These are phyloP conservation scores for Macroventuria anomochaeta DNA, from an alignment of 2,329 filamentous ascomycete species.

Conservation along the genomic window DNA sequence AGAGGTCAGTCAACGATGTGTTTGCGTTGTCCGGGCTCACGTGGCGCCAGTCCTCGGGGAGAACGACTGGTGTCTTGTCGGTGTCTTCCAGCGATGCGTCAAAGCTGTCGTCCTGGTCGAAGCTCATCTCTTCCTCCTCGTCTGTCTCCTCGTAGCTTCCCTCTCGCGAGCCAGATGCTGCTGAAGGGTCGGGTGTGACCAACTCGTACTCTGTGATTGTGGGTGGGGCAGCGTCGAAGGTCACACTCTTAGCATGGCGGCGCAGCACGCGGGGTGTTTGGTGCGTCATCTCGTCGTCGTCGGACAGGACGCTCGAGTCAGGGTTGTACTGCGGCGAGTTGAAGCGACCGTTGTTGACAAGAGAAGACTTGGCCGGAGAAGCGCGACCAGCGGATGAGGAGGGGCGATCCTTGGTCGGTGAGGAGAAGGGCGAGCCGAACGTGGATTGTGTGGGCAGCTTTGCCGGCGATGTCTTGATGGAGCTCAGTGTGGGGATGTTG, in stretches of 20 bases:
- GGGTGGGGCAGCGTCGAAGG: conserved; percentile 91
- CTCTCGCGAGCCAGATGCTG: conserved; percentile 87
- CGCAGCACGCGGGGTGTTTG: conserved; percentile 72
- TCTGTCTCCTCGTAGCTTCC: conserved; percentile 81
- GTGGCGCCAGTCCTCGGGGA: conserved; percentile 92
- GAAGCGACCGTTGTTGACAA: conserved; percentile 69
- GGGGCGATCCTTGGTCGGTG: conserved; percentile 33
- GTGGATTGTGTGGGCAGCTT: conserved; percentile 66
- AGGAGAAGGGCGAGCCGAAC: conserved; percentile 32
- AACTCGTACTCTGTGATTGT: conserved; percentile 98
- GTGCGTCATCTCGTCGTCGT: conserved; percentile 61
- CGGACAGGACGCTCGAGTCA: conserved; percentile 46
- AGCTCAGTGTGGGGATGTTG: conserved; percentile 64
- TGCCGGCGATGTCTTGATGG: conserved; percentile 58
- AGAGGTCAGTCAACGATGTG: conserved; percentile 58
- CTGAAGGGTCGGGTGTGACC: conserved; percentile 92
- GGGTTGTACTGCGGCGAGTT: conserved; percentile 52
- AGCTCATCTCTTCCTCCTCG: conserved; percentile 73
- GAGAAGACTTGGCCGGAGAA: conserved; percentile 88
- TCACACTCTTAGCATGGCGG: conserved; percentile 94
- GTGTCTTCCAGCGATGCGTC: conserved; percentile 94
- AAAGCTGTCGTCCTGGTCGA: conserved; percentile 82
- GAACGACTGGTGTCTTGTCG: conserved; percentile 96
- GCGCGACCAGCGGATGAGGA: conserved; percentile 54
- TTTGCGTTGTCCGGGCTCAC: conserved; percentile 71